These are phyloP conservation scores for Cucurbita pepo DNA, from an alignment of 306 rosid species.

Conservation along the genomic window DNA sequence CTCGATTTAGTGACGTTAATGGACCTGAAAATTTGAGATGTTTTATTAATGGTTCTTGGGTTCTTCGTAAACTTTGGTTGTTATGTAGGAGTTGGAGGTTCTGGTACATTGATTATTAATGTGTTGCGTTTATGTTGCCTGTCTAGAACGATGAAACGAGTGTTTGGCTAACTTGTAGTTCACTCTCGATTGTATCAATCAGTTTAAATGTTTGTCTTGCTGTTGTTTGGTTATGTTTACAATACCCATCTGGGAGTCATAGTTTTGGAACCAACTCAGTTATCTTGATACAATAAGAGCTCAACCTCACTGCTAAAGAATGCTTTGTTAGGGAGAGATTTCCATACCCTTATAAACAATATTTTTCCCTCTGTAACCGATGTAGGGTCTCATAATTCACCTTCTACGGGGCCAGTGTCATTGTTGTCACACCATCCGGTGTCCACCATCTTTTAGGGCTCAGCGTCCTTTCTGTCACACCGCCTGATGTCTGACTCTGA, in stretches of 20 bases:
- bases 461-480: too few relatives aligned
- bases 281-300: not conserved
- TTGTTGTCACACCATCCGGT: too few relatives aligned
- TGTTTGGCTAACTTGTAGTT: not conserved
- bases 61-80: not conserved
- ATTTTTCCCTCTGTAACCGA: too few relatives aligned
- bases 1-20: not conserved
- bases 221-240: not conserved
- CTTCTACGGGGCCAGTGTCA: too few relatives aligned
- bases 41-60: not conserved
- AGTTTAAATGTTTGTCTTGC: not conserved
- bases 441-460: too few relatives aligned
- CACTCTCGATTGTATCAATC: not conserved
- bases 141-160: not conserved
- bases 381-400: too few relatives aligned
- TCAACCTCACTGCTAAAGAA: too few relatives aligned
- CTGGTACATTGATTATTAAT: not conserved
- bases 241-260: not conserved
- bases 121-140: not conserved
- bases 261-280: not conserved
- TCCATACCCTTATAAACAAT: too few relatives aligned
- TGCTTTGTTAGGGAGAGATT: too few relatives aligned
- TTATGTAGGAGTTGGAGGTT: not conserved
- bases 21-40: not conserved
- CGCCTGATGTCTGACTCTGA: too few relatives aligned